These are phyloP conservation scores for Spathaspora boniae DNA, from an alignment of 805 yeast genomes.

Conservation along the genomic window DNA sequence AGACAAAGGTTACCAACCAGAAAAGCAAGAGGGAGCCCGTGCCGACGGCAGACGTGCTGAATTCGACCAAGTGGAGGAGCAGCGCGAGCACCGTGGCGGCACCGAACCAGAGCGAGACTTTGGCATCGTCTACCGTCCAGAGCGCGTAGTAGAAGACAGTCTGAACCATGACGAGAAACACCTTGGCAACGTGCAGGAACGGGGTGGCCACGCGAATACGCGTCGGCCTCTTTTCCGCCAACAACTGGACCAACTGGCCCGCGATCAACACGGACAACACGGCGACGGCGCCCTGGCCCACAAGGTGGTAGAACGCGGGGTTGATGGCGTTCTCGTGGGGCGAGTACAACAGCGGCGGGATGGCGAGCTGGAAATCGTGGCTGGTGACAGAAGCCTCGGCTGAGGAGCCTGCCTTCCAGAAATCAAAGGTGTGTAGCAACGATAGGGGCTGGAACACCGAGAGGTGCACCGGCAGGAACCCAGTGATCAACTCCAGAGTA, in stretches of 20 bases:
- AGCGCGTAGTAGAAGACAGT: constrained; percentile 2
- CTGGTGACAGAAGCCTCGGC: too few species aligned
- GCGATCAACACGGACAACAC: constrained; percentile 11
- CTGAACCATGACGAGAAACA: constrained; percentile 17
- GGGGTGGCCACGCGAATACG: constrained; percentile 13
- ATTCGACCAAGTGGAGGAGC: constrained; percentile 46
- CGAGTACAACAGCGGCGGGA: constrained; percentile 20
- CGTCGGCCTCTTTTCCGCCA: constrained; percentile 15
- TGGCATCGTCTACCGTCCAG: constrained; percentile 1
- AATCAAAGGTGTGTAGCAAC: constrained; percentile 5
- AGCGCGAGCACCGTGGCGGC: constrained; percentile 21
- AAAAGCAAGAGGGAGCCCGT: constrained; percentile 36
- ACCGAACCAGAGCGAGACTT: constrained; percentile 3
- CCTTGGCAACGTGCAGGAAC: constrained; percentile 13
- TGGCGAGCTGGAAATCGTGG: not conserved
- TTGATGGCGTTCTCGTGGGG: constrained; percentile 22
- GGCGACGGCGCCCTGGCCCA: constrained; percentile 5
- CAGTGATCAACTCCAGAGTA: constrained; percentile 1
- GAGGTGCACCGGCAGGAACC: constrained; percentile 5
- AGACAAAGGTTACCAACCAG: constrained; percentile 25
- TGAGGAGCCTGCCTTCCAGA: constrained; percentile 1
- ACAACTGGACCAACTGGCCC: constrained; percentile 11
- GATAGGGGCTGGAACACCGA: constrained; percentile 7
- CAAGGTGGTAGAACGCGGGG: constrained; percentile 25
- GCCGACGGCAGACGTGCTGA: constrained; percentile 34